These are phyloP conservation scores for Diatrype stigma DNA, from an alignment of 2,329 filamentous ascomycete genomes.

Conservation along the genomic window DNA sequence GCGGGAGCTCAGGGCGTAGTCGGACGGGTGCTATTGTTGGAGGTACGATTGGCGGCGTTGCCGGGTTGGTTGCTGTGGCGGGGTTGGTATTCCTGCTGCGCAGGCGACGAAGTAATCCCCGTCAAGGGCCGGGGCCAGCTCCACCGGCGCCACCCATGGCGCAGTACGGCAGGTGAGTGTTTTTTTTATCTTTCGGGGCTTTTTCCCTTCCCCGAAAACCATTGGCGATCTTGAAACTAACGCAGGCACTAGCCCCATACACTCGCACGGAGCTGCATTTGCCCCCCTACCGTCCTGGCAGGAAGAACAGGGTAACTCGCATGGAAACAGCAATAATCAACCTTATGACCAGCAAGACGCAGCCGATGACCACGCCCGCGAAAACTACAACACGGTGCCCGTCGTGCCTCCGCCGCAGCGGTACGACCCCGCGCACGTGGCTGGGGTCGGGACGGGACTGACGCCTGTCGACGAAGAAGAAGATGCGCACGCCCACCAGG, in stretches of 20 bases:
- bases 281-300: conserved; percentile 32
- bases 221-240: conserved; percentile 16
- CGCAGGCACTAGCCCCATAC: conserved; percentile 19
- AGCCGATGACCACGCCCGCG: conserved; percentile 1
- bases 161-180: conserved; percentile 39
- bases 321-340: background rate
- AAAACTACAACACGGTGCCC: conserved; percentile 3
- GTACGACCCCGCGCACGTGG: conserved; percentile 18
- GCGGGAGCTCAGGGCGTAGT: conserved; percentile 15
- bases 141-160: conserved; percentile 27
- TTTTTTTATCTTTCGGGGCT: too few relatives aligned
- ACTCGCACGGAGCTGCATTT: conserved; percentile 32
- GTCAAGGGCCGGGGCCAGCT: conserved; percentile 36
- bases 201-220: background rate
- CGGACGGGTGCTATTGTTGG: conserved; percentile 51
- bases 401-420: conserved; percentile 18
- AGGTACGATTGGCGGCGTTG: conserved; percentile 49
- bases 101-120: conserved; percentile 37
- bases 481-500: conserved; percentile 21
- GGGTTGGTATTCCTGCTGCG: conserved; percentile 39
- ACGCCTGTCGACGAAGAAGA: conserved; percentile 23
- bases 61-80: conserved; percentile 38
- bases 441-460: conserved; percentile 20
- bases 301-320: conserved; percentile 12
- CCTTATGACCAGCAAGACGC: conserved; percentile 10